These are phyloP conservation scores for Trichoderma sp. DNA, from an alignment of 2,329 filamentous ascomycete genomes.

Conservation along the genomic window DNA sequence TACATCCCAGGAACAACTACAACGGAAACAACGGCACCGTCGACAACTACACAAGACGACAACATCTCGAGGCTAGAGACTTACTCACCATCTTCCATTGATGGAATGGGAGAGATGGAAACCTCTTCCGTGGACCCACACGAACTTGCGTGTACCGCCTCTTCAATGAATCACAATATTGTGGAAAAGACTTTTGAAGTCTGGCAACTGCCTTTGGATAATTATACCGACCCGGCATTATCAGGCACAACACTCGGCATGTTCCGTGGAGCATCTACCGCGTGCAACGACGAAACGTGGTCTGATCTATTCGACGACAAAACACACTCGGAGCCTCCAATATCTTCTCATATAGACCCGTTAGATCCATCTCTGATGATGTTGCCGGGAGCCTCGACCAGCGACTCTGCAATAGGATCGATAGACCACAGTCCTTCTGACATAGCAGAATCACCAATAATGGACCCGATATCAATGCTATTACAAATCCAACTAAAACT, in stretches of 20 bases:
- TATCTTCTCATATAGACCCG: neutral
- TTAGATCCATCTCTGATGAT: neutral
- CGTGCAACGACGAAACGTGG: conserved; percentile 2
- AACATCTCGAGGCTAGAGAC: neutral
- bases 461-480: conserved; percentile 6
- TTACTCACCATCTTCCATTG: neutral
- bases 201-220: neutral
- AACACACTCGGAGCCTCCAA: neutral
- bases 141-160: neutral
- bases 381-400: neutral
- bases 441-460: neutral
- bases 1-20: neutral
- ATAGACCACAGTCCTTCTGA: neutral
- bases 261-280: neutral
- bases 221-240: neutral
- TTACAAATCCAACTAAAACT: conserved; percentile 9
- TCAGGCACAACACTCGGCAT: neutral
- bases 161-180: neutral
- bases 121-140: neutral
- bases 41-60: neutral
- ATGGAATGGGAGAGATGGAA: neutral
- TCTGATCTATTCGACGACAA: neutral
- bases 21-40: neutral
- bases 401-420: conserved; percentile 7
- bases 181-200: neutral